phyloP scores from a whole-genome alignment of 2,329 filamentous ascomycete species.

The Rhexocercosporidium sp. region DNA sequence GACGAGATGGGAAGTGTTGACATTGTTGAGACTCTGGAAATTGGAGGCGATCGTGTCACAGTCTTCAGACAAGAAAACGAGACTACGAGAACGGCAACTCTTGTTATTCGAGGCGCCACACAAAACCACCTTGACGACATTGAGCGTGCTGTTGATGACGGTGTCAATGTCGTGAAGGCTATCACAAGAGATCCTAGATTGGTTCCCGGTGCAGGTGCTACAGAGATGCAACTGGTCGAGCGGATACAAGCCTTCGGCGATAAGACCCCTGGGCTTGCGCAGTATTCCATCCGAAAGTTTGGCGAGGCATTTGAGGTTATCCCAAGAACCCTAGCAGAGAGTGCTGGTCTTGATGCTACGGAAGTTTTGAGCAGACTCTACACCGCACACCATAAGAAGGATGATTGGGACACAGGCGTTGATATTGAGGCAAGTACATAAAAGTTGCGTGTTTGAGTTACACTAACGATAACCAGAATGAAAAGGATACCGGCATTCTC shows the following conservation, averaged over 20 bases:
- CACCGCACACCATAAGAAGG: conserved; percentile 87
- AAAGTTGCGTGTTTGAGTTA: not conserved
- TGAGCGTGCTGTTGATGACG: conserved; percentile 95
- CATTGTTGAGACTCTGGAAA: conserved; percentile 95
- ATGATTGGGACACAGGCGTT: conserved; percentile 89
- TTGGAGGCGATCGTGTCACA: conserved; percentile 96
- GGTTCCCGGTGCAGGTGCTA: conserved; percentile 91
- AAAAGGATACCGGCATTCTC: conserved; percentile 78
- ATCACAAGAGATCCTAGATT: conserved; percentile 92
- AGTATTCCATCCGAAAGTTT: conserved; percentile 97
- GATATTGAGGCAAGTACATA: conserved; percentile 74
- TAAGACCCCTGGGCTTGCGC: conserved; percentile 88
- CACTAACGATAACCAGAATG: conserved; percentile 57
- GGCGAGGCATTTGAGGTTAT: conserved; percentile 98
- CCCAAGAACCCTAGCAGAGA: conserved; percentile 91
- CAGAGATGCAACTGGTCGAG: conserved; percentile 92
- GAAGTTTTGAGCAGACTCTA: conserved; percentile 92
- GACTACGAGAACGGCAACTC: conserved; percentile 87
- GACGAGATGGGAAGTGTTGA: conserved; percentile 98
- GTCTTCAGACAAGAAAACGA: conserved; percentile 98
- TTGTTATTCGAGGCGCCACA: conserved; percentile 92
- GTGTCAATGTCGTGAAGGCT: conserved; percentile 98
- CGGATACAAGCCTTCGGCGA: conserved; percentile 89
- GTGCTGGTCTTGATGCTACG: conserved; percentile 94
- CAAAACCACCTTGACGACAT: conserved; percentile 98